Evolutionary conservation across 805 yeast species (phyloP), one percentile per base, ranked within the genome.

Genomic region (Sugiyamaella americana): DNA sequence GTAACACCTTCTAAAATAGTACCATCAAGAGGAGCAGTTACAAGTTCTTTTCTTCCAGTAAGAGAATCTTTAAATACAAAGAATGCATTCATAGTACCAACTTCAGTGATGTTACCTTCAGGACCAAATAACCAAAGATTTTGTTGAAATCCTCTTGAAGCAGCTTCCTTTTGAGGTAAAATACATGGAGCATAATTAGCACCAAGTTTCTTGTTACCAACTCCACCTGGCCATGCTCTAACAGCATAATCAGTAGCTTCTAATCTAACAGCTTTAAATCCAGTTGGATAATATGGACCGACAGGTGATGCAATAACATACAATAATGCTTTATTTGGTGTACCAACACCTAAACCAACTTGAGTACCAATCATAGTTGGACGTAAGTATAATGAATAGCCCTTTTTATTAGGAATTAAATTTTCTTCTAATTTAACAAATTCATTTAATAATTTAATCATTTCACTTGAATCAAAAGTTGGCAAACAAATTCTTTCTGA

Each of bases 221-320:
- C 88, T 67, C 98, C 98, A 61, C 96, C 96, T 63, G 98, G 98
- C 98, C 98, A 91, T 24, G 98, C 98, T 73, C 98, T 85, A 29
- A 89, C 89, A 43, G 96, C 96, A 58, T 86, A 81, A 64, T 87
- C 95, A 30, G 96, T 89, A 56, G 98, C 97, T 71, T 91, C 96
- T 54, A 93, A 76, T 51, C 79, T 75, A 46, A 93, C 96, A 37
- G 98, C 96, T 70, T 89, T 88, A 80, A 91, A 91, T 17, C 98
- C 97, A 17, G 96, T 84, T 60, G 84, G 76, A 71, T 84, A 87
- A 76, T 91, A 93, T 21, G 98, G 97, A 43, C 98, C 98, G 24
- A 91, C 98, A 23, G 98, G 98, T 16, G 96, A 87, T 38, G 91
- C 84, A 65, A 91, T 89, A 40, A 89, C 87, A 64, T 71, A 93